Conservation (phyloP, 2,329 filamentous ascomycete species). For the Alternaria sp. region DNA sequence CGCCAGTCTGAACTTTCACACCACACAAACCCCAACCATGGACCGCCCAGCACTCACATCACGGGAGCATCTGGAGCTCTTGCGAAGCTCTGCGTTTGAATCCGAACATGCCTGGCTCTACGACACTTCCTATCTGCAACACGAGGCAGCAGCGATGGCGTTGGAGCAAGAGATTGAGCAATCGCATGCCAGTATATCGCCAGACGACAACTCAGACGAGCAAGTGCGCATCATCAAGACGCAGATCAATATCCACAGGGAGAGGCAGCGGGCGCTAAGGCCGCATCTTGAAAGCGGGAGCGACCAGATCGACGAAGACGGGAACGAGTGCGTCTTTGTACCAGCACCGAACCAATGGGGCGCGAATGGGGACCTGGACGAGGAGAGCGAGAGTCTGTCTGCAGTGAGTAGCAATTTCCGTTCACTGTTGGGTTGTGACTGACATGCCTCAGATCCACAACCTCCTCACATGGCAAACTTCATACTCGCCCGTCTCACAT, state of each 20-base stretch:
- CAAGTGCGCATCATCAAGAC: conserved; percentile 42
- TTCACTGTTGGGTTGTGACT: background rate
- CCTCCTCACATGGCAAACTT: conserved; percentile 46
- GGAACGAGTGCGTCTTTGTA: conserved; percentile 46
- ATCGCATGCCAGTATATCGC: conserved; percentile 41
- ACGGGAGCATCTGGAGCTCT: conserved; percentile 40
- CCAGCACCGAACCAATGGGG: conserved; percentile 48
- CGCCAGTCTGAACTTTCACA: background rate
- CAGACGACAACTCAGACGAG: conserved; percentile 46
- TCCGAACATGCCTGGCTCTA: conserved; percentile 48
- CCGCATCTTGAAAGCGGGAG: conserved; percentile 48
- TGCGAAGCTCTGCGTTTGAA: conserved; percentile 47
- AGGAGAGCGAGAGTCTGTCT: conserved; percentile 46
- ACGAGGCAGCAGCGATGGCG: conserved; percentile 42
- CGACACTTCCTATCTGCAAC: conserved; percentile 45
- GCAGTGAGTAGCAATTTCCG: conserved; percentile 31
- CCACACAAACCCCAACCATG: conserved; percentile 27
- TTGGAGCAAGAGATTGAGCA: conserved; percentile 43
- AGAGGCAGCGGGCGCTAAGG: conserved; percentile 41
- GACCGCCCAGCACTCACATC: conserved; percentile 32
- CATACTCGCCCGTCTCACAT: conserved; percentile 42
- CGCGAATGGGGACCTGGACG: conserved; percentile 45
- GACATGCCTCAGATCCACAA: conserved; percentile 39
- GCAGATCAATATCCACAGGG: conserved; percentile 45
- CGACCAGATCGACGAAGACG: conserved; percentile 43